Evolutionary conservation across 306 rosid genomes (phyloP), one percentile per base, ranked within the genome.

Genomic region (Pyrus communis): DNA sequence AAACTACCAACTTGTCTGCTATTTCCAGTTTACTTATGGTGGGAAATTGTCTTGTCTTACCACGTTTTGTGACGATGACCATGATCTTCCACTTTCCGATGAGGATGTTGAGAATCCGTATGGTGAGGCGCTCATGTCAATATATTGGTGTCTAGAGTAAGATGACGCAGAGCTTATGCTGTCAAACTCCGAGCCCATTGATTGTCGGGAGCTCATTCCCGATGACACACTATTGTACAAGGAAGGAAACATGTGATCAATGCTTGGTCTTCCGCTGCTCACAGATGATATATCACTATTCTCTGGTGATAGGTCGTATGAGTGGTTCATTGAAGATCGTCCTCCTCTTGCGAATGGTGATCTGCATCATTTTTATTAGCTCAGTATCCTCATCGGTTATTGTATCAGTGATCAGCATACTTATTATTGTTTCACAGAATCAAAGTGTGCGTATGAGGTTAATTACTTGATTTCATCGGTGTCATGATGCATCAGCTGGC

Each of bases 271-370:
- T 76, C 84, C 95, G 12, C 77, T 71, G 76, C 96, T 90, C 84
- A 94, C 93, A 19, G 0, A 94, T 25, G 98, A 92, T 75, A 89
- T 89, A 79, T 94, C 98, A 0, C 13, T 58, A 2, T 75, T 78
- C 22, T 90, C 95, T 2, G 62, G 15, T 15, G 80, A 75, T 42
- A 83, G 64, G 71, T 90, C 91, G 9, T 80, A 71, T 17, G 86
- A 21, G 79, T 63, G 90, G 82, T 75, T 79, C 75, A 5, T 42
- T 59, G 84, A 54, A 35, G 80, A 59, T 79, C 82, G 86, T 43
- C 71, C 69, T 73, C 91, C 84, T 49, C 45, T 51, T 9, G 80
- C 27, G 75, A 94, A 94, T 2, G 57, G 94, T 64, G 97, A 90
- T 83, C 97, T 93, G 62, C 62, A 80, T 66, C 69, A 40, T 61